Base-by-base conservation (phyloP, 2,329 filamentous ascomycete genomes). In the Cercospora nicotianae region DNA sequence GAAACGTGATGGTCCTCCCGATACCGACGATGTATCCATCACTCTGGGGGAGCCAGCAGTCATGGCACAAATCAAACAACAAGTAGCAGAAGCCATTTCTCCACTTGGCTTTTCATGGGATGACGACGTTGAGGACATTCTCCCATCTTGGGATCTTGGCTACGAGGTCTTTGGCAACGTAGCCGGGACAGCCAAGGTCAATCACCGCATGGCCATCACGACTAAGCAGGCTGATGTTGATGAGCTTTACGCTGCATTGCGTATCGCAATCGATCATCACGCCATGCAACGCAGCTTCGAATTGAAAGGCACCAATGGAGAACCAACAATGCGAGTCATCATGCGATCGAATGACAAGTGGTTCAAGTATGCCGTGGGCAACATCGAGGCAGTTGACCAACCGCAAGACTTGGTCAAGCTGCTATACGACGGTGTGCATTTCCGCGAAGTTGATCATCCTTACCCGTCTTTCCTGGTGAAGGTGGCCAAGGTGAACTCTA, bases 81-180 rank as follows among this genome's bases (percentile, higher is more conserved):
- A 63, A 20, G 65, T 67, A n/a, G 58, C 48, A 16, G 28, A 67
- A 23, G 59, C 65, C 3, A 63, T 67, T 5, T 8, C 16, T 42
- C 58, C 64, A 5, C 57, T 62, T 30, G 65, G 65, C 3, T 59
- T 67, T 28, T 51, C 36, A 1, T 67, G 51, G 65, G 51, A 67
- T 5, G 64, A 66, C 12, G 60, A 67, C 23, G 65, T 64, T 2
- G 60, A 67, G 33, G 60, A 64, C 16, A 31, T 67, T 16, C 30
- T 67, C 2, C 65, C 65, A n/a, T 59, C 60, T 3, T 67, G 60
- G 51, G 65, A 67, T 13, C 58, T 61, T 5, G 64, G 59, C 2
- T 66, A 61, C 20, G 58, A 66, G 10, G 59, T 66, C 36, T 66
- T 66, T 55, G 64, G 64, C 2, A 60, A 59, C 16, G 64, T 66